Conservation (phyloP, 2,329 filamentous ascomycete genomes). For the Clathrospora elynae region DNA sequence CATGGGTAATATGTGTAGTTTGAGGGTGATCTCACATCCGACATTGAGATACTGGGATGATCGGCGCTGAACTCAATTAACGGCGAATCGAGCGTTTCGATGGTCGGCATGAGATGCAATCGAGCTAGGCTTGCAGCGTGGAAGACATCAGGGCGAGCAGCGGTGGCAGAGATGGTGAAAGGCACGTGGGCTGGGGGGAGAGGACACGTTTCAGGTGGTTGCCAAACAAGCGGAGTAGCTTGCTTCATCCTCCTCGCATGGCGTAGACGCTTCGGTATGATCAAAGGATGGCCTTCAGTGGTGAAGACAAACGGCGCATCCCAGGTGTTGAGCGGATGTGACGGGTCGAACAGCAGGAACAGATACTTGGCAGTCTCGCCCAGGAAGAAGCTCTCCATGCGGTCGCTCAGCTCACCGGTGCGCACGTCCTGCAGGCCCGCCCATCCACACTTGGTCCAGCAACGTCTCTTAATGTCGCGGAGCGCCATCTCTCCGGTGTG, state of each 20-base stretch:
- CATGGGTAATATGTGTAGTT: slow-evolving; percentile 91
- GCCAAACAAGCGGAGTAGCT: slow-evolving; percentile 17
- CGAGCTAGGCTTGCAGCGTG: slow-evolving; percentile 86
- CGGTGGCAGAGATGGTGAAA: slow-evolving; percentile 77
- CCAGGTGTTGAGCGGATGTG: slow-evolving; percentile 83
- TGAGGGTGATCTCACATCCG: slow-evolving; percentile 63
- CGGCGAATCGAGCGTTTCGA: slow-evolving; percentile 62
- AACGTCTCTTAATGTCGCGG: slow-evolving; percentile 83
- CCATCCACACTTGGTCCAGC: slow-evolving; percentile 92
- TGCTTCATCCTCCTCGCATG: slow-evolving; percentile 13
- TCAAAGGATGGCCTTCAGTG: slow-evolving; percentile 90
- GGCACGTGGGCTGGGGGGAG: slow-evolving; percentile 63
- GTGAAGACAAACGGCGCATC: slow-evolving; percentile 92
- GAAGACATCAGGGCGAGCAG: slow-evolving; percentile 80
- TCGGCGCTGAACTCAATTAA: slow-evolving; percentile 58
- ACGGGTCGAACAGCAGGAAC: slow-evolving; percentile 84
- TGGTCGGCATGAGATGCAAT: slow-evolving; percentile 72
- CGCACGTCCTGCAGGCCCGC: slow-evolving; percentile 70
- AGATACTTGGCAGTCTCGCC: slow-evolving; percentile 97
- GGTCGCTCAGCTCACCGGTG: slow-evolving; percentile 82
- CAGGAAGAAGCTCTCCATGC: slow-evolving; percentile 99
- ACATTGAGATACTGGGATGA: slow-evolving; percentile 61
- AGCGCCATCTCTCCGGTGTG: slow-evolving; percentile 96
- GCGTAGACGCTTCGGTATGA: slow-evolving; percentile 66
- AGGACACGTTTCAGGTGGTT: slow-evolving; percentile 65